phyloP scores from a whole-genome alignment of 148 eudicot genomes.

The Spergularia bocconei region DNA sequence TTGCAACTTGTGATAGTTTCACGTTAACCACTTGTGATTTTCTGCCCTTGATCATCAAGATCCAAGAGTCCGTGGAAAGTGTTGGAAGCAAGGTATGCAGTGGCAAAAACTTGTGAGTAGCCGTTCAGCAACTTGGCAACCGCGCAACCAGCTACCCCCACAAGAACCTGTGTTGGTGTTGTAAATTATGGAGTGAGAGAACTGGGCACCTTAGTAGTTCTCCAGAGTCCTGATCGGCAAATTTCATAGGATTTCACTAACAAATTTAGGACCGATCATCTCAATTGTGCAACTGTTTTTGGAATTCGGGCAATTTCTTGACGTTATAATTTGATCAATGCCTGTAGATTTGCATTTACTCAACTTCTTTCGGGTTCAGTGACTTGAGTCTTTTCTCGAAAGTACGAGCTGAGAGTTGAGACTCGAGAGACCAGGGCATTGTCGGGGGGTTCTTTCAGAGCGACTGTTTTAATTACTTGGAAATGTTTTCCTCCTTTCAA shows the following conservation, averaged over 20 bases:
- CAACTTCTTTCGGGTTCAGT: no score
- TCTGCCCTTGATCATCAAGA: background rate
- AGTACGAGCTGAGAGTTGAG: no score
- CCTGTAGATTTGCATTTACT: no score
- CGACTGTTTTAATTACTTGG: no score
- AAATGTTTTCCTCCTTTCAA: no score
- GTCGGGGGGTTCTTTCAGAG: no score
- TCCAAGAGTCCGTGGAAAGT: no score
- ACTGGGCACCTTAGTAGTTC: background rate
- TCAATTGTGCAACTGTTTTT: background rate
- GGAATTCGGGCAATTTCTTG: no score
- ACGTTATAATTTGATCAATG: no score
- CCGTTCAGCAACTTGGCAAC: background rate
- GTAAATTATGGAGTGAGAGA: background rate
- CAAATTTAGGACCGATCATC: background rate
- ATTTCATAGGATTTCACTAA: background rate
- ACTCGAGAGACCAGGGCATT: no score
- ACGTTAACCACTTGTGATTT: background rate
- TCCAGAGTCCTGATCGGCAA: background rate
- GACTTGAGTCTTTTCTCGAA: no score
- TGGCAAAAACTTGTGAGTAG: background rate
- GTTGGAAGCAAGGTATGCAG: background rate
- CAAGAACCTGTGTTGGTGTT: slow-evolving; percentile 4
- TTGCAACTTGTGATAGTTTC: background rate
- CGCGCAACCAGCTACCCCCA: background rate